Conservation (phyloP, 1,284 basidiomycete genomes). For the Gomphus bonarii region DNA sequence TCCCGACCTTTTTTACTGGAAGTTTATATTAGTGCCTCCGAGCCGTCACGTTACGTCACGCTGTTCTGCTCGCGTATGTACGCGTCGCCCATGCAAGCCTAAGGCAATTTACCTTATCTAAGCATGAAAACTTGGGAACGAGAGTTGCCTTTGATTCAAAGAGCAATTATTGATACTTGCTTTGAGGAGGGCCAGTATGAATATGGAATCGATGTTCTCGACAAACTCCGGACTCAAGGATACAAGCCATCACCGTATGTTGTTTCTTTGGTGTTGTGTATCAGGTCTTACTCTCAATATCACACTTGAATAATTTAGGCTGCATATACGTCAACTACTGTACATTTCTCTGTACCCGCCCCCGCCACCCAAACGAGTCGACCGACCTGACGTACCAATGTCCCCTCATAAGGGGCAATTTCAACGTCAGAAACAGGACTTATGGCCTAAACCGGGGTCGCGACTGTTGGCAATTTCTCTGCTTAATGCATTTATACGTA, state of each 20-base stretch:
- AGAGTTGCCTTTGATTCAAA: slow-evolving; percentile 46
- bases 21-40: too few relatives aligned
- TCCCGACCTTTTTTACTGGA: too few relatives aligned
- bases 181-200: slow-evolving; percentile 68
- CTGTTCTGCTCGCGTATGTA: not conserved
- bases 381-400: not conserved
- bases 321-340: slow-evolving; percentile 53
- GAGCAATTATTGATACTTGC: slow-evolving; percentile 51
- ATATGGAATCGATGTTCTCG: slow-evolving; percentile 46
- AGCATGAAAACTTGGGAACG: slow-evolving; percentile 21
- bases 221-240: slow-evolving; percentile 44
- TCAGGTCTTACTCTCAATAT: not conserved
- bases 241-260: slow-evolving; percentile 46
- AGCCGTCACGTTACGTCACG: not conserved
- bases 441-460: slow-evolving; percentile 8
- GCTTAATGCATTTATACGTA: slow-evolving; percentile 43
- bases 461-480: slow-evolving; percentile 18
- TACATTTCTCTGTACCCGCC: slow-evolving; percentile 57
- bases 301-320: not conserved
- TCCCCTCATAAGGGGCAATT: slow-evolving; percentile 4
- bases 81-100: not conserved
- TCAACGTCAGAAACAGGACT: slow-evolving; percentile 8
- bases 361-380: slow-evolving; percentile 15
- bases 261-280: not conserved
- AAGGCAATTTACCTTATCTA: not conserved